These are phyloP conservation scores for Claviceps monticola DNA, from an alignment of 2,329 filamentous ascomycete species.

Conservation along the genomic window DNA sequence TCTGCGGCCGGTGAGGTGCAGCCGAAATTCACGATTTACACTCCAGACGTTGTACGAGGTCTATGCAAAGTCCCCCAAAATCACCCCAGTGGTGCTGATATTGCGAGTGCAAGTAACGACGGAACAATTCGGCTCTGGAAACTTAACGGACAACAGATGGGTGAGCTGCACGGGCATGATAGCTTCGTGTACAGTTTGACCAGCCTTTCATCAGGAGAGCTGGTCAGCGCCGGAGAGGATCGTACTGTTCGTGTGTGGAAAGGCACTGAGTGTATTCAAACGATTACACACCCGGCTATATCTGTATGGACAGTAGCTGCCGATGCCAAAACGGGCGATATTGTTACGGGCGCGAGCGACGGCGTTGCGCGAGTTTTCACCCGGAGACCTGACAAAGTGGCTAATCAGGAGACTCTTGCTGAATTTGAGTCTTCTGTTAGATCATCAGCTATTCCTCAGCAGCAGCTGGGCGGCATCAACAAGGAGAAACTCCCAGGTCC, in stretches of 20 bases:
- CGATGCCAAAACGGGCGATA: slow-evolving; percentile 71
- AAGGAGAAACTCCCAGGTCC: slow-evolving; percentile 84
- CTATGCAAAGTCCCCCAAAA: slow-evolving; percentile 64
- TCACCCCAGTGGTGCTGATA: slow-evolving; percentile 74
- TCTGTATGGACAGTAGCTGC: slow-evolving; percentile 92
- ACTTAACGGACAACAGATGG: slow-evolving; percentile 60
- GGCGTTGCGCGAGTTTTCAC: slow-evolving; percentile 75
- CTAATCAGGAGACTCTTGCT: slow-evolving; percentile 51
- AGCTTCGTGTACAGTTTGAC: slow-evolving; percentile 87
- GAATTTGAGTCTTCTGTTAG: slow-evolving; percentile 74
- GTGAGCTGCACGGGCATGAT: slow-evolving; percentile 73
- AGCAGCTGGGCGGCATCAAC: slow-evolving; percentile 72
- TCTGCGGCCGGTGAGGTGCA: slow-evolving; percentile 41
- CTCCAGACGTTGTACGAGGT: slow-evolving; percentile 76
- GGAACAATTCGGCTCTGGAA: slow-evolving; percentile 81
- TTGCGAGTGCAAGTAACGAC: slow-evolving; percentile 91
- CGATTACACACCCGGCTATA: slow-evolving; percentile 91
- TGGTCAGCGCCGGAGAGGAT: slow-evolving; percentile 88
- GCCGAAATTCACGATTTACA: slow-evolving; percentile 41
- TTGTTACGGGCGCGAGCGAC: slow-evolving; percentile 88
- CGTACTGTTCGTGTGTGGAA: slow-evolving; percentile 87
- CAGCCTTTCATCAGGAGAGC: slow-evolving; percentile 64
- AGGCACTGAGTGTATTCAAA: slow-evolving; percentile 72
- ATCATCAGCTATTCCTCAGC: slow-evolving; percentile 72
- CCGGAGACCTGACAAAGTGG: slow-evolving; percentile 53